Evolutionary conservation across 768 basidiomycete genomes (phyloP), one percentile per base, ranked within the genome.

Genomic region (Chlorophyllum brunneum): DNA sequence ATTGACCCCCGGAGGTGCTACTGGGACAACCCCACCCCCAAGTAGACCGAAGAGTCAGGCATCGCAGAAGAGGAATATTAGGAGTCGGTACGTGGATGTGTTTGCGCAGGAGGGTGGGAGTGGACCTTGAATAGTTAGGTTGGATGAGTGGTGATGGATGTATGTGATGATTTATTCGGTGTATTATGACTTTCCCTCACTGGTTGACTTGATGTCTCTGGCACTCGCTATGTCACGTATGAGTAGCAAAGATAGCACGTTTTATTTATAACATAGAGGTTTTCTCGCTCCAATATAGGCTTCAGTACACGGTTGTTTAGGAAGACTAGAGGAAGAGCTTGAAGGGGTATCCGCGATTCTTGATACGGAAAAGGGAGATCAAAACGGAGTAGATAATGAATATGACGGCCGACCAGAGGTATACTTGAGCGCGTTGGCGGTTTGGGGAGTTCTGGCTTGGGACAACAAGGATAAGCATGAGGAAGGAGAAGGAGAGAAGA

Each of bases 11-110:
- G 75, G 75, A 23, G 76, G 79, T 22, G 39, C n/a, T 22, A 8
- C 6, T 30, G 43, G n/a, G 3, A 18, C 27, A 4, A 16, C 43
- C 4, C 78, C 81, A 23, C 79, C 78, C 43, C 76, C 79, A 27
- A 69, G 71, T 18, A 68, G 78, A 41, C 78, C 78, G 22, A 78
- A 75, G 55, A 86, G 84, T 13, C 80, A 78, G 54, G 76, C 79
- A 18, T 77, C 82, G 11, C 40, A 42, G 22, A 95, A 91, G 70
- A 85, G 86, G 55, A 86, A 83, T 58, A 70, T 89, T 50, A 81
- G 92, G 50, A 88, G 75, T 64, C 82, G 90, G 56, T 97, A 97
- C 63, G 92, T 97, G 2, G 92, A 94, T 63, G 86, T 94, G n/a
- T 85, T 94, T 67, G 83, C 87, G 58, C 78, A 85, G 59, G 74